A percentile compares a stretch with the other conserved stretches of the same genome.
Evolutionary conservation across 2,329 filamentous ascomycete genomes (phyloP).

Genomic region (Clonostachys rosea): DNA sequence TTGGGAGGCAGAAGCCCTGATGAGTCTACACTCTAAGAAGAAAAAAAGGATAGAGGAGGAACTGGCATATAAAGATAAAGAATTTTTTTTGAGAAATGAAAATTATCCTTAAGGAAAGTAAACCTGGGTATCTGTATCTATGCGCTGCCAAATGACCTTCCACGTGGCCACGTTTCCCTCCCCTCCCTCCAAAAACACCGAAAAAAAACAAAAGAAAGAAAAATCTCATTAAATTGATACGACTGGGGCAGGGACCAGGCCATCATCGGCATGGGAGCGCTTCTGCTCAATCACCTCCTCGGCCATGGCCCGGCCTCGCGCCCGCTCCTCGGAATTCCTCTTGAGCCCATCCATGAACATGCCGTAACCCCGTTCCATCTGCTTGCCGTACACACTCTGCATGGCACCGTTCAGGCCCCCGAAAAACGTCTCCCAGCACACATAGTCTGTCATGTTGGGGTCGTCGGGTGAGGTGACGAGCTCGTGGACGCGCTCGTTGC

Average conservation of each 20-base stretch:
- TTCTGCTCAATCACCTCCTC: too few species aligned
- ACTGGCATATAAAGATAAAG: background rate
- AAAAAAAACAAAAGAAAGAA: too few species aligned
- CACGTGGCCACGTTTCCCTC: too few species aligned
- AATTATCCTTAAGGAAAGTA: background rate
- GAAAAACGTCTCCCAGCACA: slow-evolving; percentile 40
- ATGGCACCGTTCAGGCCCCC: slow-evolving; percentile 28
- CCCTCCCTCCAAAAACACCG: too few species aligned
- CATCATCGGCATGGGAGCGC: too few species aligned
- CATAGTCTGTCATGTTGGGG: slow-evolving; percentile 27
- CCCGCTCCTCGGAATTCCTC: background rate
- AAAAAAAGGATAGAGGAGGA: background rate
- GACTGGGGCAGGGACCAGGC: too few species aligned
- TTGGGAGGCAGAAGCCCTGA: background rate
- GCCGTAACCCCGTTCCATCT: slow-evolving; percentile 25
- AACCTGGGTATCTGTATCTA: too few species aligned
- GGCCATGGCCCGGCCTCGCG: too few species aligned
- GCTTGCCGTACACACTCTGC: slow-evolving; percentile 18
- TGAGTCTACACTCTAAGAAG: background rate
- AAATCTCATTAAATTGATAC: too few species aligned
- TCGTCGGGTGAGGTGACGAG: slow-evolving; percentile 19
- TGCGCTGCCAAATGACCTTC: too few species aligned
- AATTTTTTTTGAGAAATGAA: background rate
- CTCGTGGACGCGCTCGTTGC: slow-evolving; percentile 36
- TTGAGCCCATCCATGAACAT: slow-evolving; percentile 29